Conservation (phyloP, 2,329 filamentous ascomycete species). For the Madurella mycetomatis region DNA sequence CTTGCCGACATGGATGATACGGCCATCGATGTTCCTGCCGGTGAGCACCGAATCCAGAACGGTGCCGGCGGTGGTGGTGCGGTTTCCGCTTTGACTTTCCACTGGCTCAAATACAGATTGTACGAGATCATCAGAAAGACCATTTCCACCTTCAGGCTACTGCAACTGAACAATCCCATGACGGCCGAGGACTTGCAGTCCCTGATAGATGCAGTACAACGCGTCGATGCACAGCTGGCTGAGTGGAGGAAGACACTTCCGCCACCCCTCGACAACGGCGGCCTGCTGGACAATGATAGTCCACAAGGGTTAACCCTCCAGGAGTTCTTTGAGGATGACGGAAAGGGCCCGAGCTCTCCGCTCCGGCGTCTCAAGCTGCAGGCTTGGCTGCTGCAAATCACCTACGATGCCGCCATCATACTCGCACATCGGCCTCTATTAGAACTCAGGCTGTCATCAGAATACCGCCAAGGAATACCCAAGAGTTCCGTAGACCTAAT, state of each 20-base stretch:
- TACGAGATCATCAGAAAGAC: conserved; percentile 2
- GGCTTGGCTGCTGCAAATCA: background rate
- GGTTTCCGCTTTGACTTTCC: background rate
- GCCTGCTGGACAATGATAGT: background rate
- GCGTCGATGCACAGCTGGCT: background rate
- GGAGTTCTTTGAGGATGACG: background rate
- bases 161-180: conserved; percentile 1
- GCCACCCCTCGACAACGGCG: background rate
- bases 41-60: conserved; percentile 1
- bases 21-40: background rate
- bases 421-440: conserved; percentile 1
- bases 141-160: conserved; percentile 1
- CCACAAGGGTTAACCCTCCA: background rate
- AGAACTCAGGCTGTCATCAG: conserved; percentile 1
- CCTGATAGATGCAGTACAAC: conserved; percentile 2
- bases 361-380: background rate
- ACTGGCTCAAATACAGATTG: conserved; percentile 1
- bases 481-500: conserved; percentile 1
- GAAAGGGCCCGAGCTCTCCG: background rate
- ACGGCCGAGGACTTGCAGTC: background rate
- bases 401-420: conserved; percentile 2
- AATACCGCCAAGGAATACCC: conserved; percentile 1
- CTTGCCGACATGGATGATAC: background rate
- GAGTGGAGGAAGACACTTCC: conserved; percentile 1
- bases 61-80: background rate